phyloP scores from a whole-genome alignment of 495 filamentous ascomycete species.

The Pyronema domesticum region DNA sequence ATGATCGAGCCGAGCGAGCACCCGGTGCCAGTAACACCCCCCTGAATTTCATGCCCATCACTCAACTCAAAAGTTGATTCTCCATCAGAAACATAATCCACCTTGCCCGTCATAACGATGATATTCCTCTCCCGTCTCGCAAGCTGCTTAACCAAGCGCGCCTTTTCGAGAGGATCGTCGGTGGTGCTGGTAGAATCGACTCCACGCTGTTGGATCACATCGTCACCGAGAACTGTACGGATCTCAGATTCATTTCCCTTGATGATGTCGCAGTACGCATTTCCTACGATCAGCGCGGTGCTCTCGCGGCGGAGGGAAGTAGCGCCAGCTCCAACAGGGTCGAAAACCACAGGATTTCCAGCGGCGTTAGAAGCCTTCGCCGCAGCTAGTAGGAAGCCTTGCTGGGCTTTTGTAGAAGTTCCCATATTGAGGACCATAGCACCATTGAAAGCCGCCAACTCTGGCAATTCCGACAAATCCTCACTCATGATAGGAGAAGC shows the following conservation, averaged over 20 bases:
- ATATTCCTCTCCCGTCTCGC: slow-evolving; percentile 39
- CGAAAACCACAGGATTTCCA: slow-evolving; percentile 61
- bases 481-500: slow-evolving; percentile 90
- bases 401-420: slow-evolving; percentile 54
- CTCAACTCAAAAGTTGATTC: slow-evolving; percentile 41
- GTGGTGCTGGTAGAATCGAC: slow-evolving; percentile 39
- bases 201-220: slow-evolving; percentile 50
- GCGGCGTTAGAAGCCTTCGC: slow-evolving; percentile 60
- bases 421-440: slow-evolving; percentile 91
- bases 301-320: slow-evolving; percentile 54
- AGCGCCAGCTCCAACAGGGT: slow-evolving; percentile 83
- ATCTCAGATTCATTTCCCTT: slow-evolving; percentile 95
- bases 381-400: slow-evolving; percentile 34
- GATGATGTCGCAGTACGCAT: slow-evolving; percentile 67
- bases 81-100: slow-evolving; percentile 68
- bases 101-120: slow-evolving; percentile 68
- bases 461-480: slow-evolving; percentile 62
- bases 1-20: slow-evolving; percentile 72
- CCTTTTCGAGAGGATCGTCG: slow-evolving; percentile 32
- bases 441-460: slow-evolving; percentile 47
- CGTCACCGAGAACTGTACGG: slow-evolving; percentile 37
- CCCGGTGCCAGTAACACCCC: slow-evolving; percentile 72
- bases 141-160: slow-evolving; percentile 41
- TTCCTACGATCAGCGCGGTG: slow-evolving; percentile 51
- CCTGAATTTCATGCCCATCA: slow-evolving; percentile 65